Evolutionary conservation across 75 land plant species (phyloP).

Genomic region (Cunninghamia lanceolata): DNA sequence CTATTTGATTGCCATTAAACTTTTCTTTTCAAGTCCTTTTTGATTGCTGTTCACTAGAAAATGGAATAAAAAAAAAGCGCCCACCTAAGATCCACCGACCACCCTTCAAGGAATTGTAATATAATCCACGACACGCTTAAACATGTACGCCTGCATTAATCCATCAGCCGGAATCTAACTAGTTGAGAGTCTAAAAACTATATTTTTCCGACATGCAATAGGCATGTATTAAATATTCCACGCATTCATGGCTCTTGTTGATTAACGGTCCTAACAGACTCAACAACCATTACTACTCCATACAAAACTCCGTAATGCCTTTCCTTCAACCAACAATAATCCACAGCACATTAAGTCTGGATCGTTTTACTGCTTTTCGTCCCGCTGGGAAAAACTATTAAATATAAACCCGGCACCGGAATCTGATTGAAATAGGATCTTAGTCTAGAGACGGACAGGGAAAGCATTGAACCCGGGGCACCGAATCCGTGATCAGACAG

Average conservation of each 20-base stretch:
- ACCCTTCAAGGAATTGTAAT: no score
- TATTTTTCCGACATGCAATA: background rate
- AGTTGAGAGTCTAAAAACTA: background rate
- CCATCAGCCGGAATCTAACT: background rate
- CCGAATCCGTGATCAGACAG: slow-evolving; percentile 3
- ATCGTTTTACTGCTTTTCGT: no score
- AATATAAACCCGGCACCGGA: background rate
- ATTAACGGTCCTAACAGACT: background rate
- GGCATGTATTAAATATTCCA: background rate
- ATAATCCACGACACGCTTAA: no score
- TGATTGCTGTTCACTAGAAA: no score
- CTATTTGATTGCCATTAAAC: no score
- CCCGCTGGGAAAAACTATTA: background rate
- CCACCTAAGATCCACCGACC: no score
- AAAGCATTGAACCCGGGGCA: background rate
- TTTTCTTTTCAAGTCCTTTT: no score
- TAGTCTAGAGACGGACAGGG: background rate
- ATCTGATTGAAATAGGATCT: background rate
- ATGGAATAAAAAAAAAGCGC: no score
- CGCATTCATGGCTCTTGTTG: background rate
- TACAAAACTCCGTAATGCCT: background rate
- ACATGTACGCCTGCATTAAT: no score
- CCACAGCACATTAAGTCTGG: no score
- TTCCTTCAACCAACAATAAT: background rate
- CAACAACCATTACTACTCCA: background rate